Conservation (phyloP, 805 yeast species). For the Candida bentonensis region DNA sequence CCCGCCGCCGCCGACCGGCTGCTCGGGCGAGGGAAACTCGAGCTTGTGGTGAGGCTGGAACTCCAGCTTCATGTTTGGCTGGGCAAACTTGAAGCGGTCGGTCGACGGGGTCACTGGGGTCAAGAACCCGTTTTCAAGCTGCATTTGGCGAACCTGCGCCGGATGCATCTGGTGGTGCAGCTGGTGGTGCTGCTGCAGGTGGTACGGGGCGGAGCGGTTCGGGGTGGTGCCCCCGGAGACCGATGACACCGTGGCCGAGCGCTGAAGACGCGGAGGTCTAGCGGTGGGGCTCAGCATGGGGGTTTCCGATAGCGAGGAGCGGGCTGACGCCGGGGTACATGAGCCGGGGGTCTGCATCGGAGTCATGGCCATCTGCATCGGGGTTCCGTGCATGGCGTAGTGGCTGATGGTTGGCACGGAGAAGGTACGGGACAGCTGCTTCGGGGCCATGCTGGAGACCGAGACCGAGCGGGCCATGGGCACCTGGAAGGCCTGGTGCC, state of each 20-base stretch:
- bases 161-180: not conserved
- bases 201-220: not conserved
- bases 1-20: not conserved
- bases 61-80: not conserved
- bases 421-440: not conserved
- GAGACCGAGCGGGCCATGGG: slow-evolving; percentile 1
- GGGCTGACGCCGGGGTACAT: not conserved
- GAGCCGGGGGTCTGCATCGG: not conserved
- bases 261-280: no score
- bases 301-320: not conserved
- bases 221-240: not conserved
- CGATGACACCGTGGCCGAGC: no score
- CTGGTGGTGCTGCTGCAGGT: not conserved
- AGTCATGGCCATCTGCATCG: not conserved
- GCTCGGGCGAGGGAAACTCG: not conserved
- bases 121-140: not conserved
- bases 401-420: not conserved
- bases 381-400: not conserved
- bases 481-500: slow-evolving; percentile 1
- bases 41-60: not conserved
- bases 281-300: no score
- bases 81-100: not conserved
- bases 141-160: no score
- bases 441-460: not conserved
- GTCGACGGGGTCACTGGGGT: not conserved